phyloP scores from a whole-genome alignment of 2,329 filamentous ascomycete species.

The Xylariaceae sp. region DNA sequence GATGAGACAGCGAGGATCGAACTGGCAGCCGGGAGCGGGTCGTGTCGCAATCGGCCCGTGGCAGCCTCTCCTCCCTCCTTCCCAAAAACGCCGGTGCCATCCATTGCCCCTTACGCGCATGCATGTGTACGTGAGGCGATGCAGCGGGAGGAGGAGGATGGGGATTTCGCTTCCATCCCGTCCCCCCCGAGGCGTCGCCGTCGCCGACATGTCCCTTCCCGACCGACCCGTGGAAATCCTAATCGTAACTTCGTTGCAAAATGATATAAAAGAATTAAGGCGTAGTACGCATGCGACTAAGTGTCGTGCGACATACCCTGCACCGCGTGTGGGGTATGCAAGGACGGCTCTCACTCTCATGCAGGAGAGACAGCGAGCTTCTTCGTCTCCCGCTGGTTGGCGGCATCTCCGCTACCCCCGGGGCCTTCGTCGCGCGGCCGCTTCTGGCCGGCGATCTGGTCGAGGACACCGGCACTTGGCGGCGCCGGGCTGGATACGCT shows the following conservation, averaged over 20 bases:
- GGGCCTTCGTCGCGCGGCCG: conserved; percentile 9
- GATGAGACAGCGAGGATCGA: no score
- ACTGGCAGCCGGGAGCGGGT: no score
- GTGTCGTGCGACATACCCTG: not conserved
- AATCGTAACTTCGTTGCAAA: not conserved
- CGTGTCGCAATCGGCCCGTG: no score
- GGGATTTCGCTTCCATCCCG: no score
- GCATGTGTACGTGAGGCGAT: no score
- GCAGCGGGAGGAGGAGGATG: no score
- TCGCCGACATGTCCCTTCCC: no score
- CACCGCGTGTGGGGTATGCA: not conserved
- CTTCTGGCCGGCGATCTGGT: conserved; percentile 20
- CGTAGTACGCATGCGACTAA: not conserved
- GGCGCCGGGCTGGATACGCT: conserved; percentile 22
- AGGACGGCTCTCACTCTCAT: not conserved
- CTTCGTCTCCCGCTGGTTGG: not conserved
- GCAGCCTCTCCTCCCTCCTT: no score
- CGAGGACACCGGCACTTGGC: conserved; percentile 21
- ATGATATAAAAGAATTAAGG: not conserved
- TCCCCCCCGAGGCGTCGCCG: no score
- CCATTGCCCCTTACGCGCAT: no score
- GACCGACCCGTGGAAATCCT: no score
- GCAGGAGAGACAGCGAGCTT: not conserved
- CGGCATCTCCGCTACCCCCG: not conserved
- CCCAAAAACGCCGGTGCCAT: no score